Conservation (phyloP, 345 rosid genomes). For the Populus pruinosa region DNA sequence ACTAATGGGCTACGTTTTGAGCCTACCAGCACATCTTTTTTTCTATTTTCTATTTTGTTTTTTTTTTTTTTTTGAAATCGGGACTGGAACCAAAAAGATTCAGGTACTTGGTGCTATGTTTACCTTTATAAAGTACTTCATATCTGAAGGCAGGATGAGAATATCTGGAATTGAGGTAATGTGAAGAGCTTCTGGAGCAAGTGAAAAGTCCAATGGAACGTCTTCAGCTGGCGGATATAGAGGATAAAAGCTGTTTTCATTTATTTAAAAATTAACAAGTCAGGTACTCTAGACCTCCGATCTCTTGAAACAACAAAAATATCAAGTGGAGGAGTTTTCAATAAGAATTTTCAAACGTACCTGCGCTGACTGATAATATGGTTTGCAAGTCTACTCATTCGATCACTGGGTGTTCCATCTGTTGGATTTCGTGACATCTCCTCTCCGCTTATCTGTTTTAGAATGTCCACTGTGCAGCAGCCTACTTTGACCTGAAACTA, state of each 20-base stretch:
- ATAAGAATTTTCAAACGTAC: constrained; percentile 25
- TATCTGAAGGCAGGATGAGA: constrained; percentile 78
- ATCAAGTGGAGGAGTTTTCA: background rate
- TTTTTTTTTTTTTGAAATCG: background rate
- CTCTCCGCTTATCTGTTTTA: constrained; percentile 83
- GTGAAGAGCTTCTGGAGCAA: constrained; percentile 61
- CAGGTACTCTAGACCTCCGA: background rate
- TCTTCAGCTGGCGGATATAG: constrained; percentile 80
- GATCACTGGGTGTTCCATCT: constrained; percentile 60
- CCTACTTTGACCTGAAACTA: constrained; percentile 74
- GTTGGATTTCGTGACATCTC: constrained; percentile 68
- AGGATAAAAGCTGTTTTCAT: constrained; percentile 72
- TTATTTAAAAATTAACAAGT: background rate
- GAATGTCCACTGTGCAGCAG: constrained; percentile 83
- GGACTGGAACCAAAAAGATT: background rate
- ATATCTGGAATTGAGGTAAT: constrained; percentile 60
- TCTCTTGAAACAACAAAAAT: background rate
- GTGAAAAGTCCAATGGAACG: constrained; percentile 72
- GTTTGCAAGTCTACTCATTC: constrained; percentile 77
- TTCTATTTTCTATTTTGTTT: background rate
- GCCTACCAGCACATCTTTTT: background rate
- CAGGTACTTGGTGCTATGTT: background rate
- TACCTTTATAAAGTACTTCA: constrained; percentile 79
- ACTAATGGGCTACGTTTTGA: background rate
- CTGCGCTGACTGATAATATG: constrained; percentile 76